Evolutionary conservation across 163 green algal species (phyloP).

Genomic region (Coccomyxa subellipsoidea): DNA sequence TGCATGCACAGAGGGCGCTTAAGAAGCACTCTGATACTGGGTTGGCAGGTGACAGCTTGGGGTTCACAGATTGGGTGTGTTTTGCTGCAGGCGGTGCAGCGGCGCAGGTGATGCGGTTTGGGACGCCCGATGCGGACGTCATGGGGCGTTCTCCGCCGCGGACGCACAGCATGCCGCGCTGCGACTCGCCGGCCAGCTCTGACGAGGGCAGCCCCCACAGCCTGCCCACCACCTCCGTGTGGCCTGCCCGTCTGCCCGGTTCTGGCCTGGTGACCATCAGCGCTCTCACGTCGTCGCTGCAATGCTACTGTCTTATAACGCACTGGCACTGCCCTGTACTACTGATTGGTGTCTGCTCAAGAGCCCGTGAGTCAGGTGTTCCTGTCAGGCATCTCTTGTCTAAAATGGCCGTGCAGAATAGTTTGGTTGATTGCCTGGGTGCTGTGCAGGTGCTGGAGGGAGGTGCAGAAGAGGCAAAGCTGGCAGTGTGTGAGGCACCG

Average conservation of each 20-base stretch:
- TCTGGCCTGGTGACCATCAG: not conserved
- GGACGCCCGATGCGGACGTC: not conserved
- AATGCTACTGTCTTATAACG: too few species aligned
- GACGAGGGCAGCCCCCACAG: not conserved
- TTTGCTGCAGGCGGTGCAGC: not conserved
- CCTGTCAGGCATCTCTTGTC: too few species aligned
- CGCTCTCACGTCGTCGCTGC: too few species aligned
- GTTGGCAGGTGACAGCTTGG: too few species aligned
- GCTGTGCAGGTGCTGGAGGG: not conserved
- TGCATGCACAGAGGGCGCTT: too few species aligned
- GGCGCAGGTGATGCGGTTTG: not conserved
- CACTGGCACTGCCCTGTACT: too few species aligned
- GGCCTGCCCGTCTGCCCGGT: not conserved
- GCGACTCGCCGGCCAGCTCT: not conserved
- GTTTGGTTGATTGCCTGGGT: not conserved
- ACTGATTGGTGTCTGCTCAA: too few species aligned
- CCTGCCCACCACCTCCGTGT: not conserved
- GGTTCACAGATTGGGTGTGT: not conserved
- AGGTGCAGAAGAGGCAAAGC: not conserved
- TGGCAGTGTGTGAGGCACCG: not conserved
- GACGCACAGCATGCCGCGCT: not conserved
- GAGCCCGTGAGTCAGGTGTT: too few species aligned
- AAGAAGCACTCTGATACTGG: too few species aligned
- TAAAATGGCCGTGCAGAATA: too few species aligned
- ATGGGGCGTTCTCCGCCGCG: not conserved